These are phyloP conservation scores for Lojkania enalia DNA, from an alignment of 2,329 filamentous ascomycete genomes.

Conservation along the genomic window DNA sequence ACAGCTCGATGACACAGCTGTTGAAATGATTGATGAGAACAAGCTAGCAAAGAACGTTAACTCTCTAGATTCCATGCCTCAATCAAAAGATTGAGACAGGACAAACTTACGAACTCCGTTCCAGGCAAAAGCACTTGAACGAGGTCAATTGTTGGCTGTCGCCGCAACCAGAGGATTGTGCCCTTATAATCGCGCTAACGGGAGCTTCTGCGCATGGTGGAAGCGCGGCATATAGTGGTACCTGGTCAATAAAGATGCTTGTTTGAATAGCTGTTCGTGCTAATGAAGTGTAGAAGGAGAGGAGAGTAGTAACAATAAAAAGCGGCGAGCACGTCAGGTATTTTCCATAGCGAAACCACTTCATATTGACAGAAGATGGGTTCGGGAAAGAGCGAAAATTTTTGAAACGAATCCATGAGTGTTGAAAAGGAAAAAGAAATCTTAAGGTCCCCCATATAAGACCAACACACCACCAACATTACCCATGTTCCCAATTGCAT, in stretches of 20 bases:
- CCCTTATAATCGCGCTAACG: slow-evolving; percentile 23
- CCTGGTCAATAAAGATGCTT: slow-evolving; percentile 24
- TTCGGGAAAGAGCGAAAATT: too few species aligned
- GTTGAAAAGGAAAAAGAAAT: too few species aligned
- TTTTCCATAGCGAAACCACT: too few species aligned
- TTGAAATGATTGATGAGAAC: slow-evolving; percentile 4
- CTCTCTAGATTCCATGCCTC: neutral
- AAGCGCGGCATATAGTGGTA: slow-evolving; percentile 22
- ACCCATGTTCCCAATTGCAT: too few species aligned
- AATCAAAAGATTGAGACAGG: neutral
- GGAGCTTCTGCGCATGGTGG: slow-evolving; percentile 19
- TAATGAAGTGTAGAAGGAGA: neutral
- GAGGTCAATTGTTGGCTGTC: slow-evolving; percentile 21
- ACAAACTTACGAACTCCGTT: neutral
- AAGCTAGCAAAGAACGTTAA: neutral
- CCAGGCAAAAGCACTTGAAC: slow-evolving; percentile 25
- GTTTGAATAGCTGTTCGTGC: slow-evolving; percentile 15
- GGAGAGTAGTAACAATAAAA: neutral
- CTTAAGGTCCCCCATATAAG: too few species aligned
- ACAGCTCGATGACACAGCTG: neutral
- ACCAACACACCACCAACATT: too few species aligned
- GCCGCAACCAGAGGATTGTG: slow-evolving; percentile 23
- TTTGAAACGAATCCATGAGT: too few species aligned
- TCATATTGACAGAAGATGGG: too few species aligned
- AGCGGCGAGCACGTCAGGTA: too few species aligned